phyloP scores from a whole-genome alignment of 106 monocot species.

The Dendrobium nobile region DNA sequence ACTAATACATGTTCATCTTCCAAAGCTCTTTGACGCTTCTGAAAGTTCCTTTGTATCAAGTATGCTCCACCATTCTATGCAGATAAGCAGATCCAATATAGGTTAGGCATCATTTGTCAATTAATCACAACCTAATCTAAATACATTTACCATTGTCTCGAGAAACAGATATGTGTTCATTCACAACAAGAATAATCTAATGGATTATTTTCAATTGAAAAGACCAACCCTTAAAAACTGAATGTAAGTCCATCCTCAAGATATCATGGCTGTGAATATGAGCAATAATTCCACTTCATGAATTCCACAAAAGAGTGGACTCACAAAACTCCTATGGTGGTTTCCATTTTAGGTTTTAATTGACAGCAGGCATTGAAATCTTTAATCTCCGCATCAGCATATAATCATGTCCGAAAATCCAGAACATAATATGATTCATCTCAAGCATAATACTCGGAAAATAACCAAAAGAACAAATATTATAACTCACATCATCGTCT shows the following conservation, averaged over 20 bases:
- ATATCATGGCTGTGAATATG: background rate
- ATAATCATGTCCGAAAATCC: background rate
- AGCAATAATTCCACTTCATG: background rate
- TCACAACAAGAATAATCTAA: background rate
- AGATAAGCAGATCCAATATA: background rate
- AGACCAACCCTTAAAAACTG: background rate
- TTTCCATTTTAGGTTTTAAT: background rate
- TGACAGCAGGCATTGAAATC: background rate
- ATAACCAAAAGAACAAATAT: constrained; percentile 1
- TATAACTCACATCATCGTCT: constrained; percentile 84
- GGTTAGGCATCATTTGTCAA: background rate
- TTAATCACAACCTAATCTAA: background rate
- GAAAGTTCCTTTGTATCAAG: constrained; percentile 74
- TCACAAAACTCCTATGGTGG: background rate
- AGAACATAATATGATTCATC: background rate
- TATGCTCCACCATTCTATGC: constrained; percentile 65
- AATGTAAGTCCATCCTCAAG: background rate
- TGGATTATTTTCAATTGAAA: background rate
- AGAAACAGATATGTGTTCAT: background rate
- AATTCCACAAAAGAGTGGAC: background rate
- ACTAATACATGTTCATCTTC: constrained; percentile 30
- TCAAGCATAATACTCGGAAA: background rate
- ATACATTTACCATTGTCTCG: background rate
- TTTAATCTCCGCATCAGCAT: background rate
- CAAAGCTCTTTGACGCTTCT: constrained; percentile 49